Conservation (phyloP, 192 early-diverging fungal genomes). For the Gaertneriomyces semiglobifer region DNA sequence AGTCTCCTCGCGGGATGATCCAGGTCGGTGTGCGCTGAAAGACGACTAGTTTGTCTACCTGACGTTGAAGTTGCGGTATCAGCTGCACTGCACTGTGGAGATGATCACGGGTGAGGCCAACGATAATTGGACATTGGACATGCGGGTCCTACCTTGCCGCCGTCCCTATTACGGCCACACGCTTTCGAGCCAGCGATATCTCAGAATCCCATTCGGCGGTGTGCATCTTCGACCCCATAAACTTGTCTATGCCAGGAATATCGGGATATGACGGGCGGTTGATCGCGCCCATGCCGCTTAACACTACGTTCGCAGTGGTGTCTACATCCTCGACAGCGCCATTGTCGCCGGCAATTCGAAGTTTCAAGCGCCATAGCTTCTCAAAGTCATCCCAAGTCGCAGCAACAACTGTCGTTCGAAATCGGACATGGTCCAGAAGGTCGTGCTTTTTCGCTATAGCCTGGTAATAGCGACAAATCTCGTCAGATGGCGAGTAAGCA, state of each 20-base stretch:
- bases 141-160: slow-evolving; percentile 30
- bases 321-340: slow-evolving; percentile 9
- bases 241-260: slow-evolving; percentile 38
- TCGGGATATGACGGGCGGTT: slow-evolving; percentile 47
- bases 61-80: slow-evolving; percentile 35
- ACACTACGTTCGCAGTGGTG: slow-evolving; percentile 35
- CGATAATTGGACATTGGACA: not conserved
- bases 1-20: slow-evolving; percentile 33
- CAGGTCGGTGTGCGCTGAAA: slow-evolving; percentile 44
- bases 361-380: slow-evolving; percentile 12
- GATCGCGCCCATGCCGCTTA: slow-evolving; percentile 49
- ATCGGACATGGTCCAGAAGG: slow-evolving; percentile 39
- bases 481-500: slow-evolving; percentile 35
- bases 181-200: slow-evolving; percentile 44
- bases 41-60: slow-evolving; percentile 35
- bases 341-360: slow-evolving; percentile 23
- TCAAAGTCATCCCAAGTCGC: slow-evolving; percentile 22
- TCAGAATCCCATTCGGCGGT: slow-evolving; percentile 52
- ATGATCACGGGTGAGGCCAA: not conserved
- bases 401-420: slow-evolving; percentile 41
- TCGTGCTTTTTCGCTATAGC: slow-evolving; percentile 37
- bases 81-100: slow-evolving; percentile 36
- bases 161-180: slow-evolving; percentile 46
- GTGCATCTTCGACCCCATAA: slow-evolving; percentile 52
- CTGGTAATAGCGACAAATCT: slow-evolving; percentile 46